These are phyloP conservation scores for Phaffia rhodozyma DNA, from an alignment of 1,284 basidiomycete species.

Conservation along the genomic window DNA sequence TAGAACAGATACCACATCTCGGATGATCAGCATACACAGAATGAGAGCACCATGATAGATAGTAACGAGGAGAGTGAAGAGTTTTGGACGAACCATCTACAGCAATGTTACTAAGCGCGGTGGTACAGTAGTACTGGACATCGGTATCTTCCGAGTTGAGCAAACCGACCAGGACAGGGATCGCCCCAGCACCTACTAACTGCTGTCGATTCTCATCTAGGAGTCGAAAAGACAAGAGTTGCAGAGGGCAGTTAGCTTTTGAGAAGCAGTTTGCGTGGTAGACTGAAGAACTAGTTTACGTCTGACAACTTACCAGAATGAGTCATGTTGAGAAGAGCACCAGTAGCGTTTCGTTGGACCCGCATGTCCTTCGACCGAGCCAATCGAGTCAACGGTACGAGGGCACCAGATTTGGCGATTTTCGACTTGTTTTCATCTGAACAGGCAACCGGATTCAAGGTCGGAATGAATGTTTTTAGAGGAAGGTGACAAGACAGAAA, in stretches of 20 bases:
- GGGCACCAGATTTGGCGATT: slow-evolving; percentile 96
- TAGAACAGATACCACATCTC: background rate
- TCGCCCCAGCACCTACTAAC: slow-evolving; percentile 95
- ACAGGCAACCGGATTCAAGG: slow-evolving; percentile 24
- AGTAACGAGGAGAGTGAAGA: background rate
- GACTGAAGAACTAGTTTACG: background rate
- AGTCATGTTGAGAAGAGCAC: slow-evolving; percentile 97
- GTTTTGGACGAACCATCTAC: slow-evolving; percentile 57
- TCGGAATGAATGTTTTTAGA: slow-evolving; percentile 9
- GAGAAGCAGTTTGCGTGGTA: background rate
- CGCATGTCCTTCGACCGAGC: slow-evolving; percentile 99
- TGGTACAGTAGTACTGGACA: slow-evolving; percentile 99
- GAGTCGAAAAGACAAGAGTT: background rate
- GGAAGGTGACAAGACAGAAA: background rate
- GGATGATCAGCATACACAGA: background rate
- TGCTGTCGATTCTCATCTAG: slow-evolving; percentile 96
- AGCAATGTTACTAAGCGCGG: slow-evolving; percentile 95
- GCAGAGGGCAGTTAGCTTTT: background rate
- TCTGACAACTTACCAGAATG: slow-evolving; percentile 61
- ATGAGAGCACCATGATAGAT: background rate
- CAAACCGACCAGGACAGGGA: slow-evolving; percentile 89
- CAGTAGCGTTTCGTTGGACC: slow-evolving; percentile 96
- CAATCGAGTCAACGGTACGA: slow-evolving; percentile 89
- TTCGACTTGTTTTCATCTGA: slow-evolving; percentile 98
- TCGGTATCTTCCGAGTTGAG: slow-evolving; percentile 96